Conservation (phyloP, 805 yeast genomes). For the Starmerella etchellsii region DNA sequence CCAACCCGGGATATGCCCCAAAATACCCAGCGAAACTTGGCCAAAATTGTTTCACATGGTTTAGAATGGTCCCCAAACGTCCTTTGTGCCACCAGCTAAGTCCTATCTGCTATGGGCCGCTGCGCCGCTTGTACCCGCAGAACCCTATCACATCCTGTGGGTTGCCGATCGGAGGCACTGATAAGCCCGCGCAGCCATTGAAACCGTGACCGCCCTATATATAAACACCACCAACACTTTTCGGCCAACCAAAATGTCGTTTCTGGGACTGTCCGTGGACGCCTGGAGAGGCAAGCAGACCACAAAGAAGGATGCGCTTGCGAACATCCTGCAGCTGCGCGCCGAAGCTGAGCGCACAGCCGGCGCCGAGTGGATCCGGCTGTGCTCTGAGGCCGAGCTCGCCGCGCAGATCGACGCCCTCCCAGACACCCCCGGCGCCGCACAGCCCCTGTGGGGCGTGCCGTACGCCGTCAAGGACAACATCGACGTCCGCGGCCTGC, state of each 20-base stretch:
- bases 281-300: constrained; percentile 14
- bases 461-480: constrained; percentile 93
- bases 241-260: constrained; percentile 3
- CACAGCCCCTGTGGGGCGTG: constrained; percentile 68
- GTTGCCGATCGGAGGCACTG: too few relatives aligned
- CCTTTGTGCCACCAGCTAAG: too few relatives aligned
- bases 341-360: not conserved
- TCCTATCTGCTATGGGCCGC: too few relatives aligned
- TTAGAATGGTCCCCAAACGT: too few relatives aligned
- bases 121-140: too few relatives aligned
- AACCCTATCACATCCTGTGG: too few relatives aligned
- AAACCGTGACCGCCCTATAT: too few relatives aligned
- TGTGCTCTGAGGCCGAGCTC: constrained; percentile 51
- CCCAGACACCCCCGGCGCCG: constrained; percentile 15
- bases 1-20: too few relatives aligned
- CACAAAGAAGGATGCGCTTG: constrained; percentile 3
- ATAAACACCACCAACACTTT: too few relatives aligned
- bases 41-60: too few relatives aligned
- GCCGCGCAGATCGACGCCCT: constrained; percentile 66
- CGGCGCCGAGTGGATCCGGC: constrained; percentile 74
- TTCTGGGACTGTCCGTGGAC: constrained; percentile 13
- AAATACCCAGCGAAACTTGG: too few relatives aligned
- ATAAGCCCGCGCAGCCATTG: too few relatives aligned
- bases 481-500: constrained; percentile 69
- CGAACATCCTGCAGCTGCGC: constrained; percentile 7